Evolutionary conservation across 495 filamentous ascomycete species (phyloP).

Genomic region (Daldinia caldariorum): DNA sequence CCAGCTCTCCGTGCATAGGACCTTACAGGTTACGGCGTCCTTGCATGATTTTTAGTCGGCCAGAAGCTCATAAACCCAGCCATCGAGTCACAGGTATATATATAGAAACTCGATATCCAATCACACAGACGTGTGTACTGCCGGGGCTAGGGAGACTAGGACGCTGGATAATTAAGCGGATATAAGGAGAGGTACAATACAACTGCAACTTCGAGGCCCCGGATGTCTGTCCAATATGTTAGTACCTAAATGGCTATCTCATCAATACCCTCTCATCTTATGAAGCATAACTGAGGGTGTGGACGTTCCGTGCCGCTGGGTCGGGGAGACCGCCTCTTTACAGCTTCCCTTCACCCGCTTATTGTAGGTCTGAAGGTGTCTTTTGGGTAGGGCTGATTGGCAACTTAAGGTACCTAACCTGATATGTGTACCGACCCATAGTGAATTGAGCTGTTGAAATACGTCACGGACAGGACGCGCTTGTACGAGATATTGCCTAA

Average conservation of each 20-base stretch:
- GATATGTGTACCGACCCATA: conserved; percentile 5
- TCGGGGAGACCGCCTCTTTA: conserved; percentile 6
- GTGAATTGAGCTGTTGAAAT: background rate
- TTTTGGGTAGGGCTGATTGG: conserved; percentile 3
- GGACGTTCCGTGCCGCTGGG: background rate
- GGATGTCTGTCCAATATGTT: background rate
- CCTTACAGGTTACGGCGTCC: conserved; percentile 18
- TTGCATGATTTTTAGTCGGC: conserved; percentile 18
- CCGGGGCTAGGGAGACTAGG: conserved; percentile 6
- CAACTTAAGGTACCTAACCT: too few relatives aligned
- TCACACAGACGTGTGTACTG: background rate
- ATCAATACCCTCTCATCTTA: background rate
- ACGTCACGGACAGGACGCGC: conserved; percentile 1
- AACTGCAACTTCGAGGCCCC: background rate
- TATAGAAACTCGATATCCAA: conserved; percentile 2
- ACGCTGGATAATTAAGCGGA: background rate
- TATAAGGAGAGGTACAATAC: background rate
- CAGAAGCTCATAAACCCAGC: conserved; percentile 1
- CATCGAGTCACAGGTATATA: conserved; percentile 8
- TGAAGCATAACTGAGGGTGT: background rate
- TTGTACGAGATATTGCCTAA: conserved; percentile 9
- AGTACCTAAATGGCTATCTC: background rate
- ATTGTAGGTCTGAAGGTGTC: background rate
- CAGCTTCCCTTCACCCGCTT: background rate
- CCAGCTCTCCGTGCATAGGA: background rate